These are phyloP conservation scores for Typha latifolia DNA, from an alignment of 176 grass and related monocot genomes.

Conservation along the genomic window DNA sequence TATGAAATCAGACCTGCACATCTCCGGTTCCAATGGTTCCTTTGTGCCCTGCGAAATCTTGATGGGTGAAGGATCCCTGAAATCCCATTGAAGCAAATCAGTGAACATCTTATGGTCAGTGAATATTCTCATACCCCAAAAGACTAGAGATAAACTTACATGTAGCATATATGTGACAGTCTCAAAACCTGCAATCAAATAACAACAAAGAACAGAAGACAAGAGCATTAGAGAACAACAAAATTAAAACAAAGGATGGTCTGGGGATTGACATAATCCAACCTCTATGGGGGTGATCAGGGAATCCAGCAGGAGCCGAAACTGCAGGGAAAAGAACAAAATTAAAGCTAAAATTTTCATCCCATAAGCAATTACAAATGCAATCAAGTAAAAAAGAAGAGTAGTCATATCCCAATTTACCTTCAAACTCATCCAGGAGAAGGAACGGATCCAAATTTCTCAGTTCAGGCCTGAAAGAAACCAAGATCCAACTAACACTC, in stretches of 20 bases:
- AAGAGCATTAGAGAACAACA: neutral
- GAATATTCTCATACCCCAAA: neutral
- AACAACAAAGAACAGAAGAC: neutral
- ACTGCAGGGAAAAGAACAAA: constrained; percentile 13
- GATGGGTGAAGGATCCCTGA: constrained; percentile 73
- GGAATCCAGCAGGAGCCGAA: constrained; percentile 60
- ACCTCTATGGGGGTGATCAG: constrained; percentile 76
- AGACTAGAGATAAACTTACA: constrained; percentile 4
- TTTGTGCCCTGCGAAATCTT: constrained; percentile 75
- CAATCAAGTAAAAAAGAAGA: neutral
- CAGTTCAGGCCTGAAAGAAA: constrained; percentile 40
- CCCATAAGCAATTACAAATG: neutral
- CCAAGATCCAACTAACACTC: constrained; percentile 6
- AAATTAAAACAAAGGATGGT: neutral
- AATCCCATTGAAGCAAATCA: constrained; percentile 5
- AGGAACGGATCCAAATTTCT: constrained; percentile 70
- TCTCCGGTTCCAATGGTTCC: constrained; percentile 60
- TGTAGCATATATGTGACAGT: constrained; percentile 93
- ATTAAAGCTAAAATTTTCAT: neutral
- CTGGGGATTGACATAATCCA: neutral
- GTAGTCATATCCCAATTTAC: constrained; percentile 1
- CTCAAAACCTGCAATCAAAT: constrained; percentile 50
- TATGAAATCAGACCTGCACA: constrained; percentile 43
- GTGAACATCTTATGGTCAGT: constrained; percentile 27
- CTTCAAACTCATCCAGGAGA: constrained; percentile 62